These are phyloP conservation scores for Suillus clintonianus DNA, from an alignment of 768 basidiomycete genomes.

Conservation along the genomic window DNA sequence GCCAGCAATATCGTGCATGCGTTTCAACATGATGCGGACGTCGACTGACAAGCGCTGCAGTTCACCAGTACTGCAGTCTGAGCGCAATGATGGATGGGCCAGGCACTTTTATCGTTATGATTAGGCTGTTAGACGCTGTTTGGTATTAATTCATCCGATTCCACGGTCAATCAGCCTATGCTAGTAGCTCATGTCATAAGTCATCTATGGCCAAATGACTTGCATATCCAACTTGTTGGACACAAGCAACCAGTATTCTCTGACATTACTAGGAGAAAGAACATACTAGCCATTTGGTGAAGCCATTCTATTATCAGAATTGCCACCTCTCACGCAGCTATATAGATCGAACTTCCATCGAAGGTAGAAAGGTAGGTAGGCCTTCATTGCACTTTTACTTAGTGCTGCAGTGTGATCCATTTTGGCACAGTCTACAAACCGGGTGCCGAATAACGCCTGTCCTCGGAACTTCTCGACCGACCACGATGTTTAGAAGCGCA, in stretches of 20 bases:
- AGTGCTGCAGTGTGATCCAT: neutral
- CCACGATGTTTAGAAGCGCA: slow-evolving; percentile 71
- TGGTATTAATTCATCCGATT: neutral
- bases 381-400: neutral
- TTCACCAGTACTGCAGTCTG: too few relatives aligned
- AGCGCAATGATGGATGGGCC: too few relatives aligned
- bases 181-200: neutral
- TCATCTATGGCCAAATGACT: too few relatives aligned
- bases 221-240: too few relatives aligned
- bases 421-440: neutral
- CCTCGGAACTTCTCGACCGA: neutral
- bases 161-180: neutral
- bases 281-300: too few relatives aligned
- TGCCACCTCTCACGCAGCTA: neutral
- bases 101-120: too few relatives aligned
- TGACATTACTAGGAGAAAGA: neutral
- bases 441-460: neutral
- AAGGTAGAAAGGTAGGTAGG: neutral
- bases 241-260: too few relatives aligned
- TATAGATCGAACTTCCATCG: neutral
- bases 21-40: too few relatives aligned
- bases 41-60: too few relatives aligned
- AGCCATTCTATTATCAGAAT: neutral
- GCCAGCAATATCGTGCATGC: too few relatives aligned
- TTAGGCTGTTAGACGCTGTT: neutral